Evolutionary conservation across 345 rosid genomes (phyloP).

Genomic region (Bruguiera gymnorhiza): DNA sequence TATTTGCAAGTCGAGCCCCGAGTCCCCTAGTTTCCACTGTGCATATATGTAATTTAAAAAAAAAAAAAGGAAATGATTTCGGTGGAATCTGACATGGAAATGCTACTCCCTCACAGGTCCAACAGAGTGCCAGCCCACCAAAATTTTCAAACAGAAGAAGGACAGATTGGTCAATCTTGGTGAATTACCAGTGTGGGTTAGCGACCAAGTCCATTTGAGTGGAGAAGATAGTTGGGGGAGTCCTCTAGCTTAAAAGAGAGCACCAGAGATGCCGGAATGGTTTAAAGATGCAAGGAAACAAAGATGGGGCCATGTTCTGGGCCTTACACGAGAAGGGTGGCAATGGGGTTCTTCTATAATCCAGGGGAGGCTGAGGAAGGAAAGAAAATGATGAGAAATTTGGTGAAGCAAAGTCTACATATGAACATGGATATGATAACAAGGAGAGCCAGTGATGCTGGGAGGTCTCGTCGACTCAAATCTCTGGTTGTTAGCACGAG

Average conservation of each 20-base stretch:
- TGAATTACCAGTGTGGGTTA: too few species aligned
- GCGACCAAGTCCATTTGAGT: too few species aligned
- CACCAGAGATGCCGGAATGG: constrained; percentile 75
- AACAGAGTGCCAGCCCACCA: too few species aligned
- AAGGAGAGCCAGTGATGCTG: constrained; percentile 49
- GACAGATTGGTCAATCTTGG: too few species aligned
- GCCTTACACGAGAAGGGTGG: constrained; percentile 56
- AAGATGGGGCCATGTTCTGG: constrained; percentile 90
- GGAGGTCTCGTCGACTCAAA: constrained; percentile 50
- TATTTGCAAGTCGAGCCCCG: too few species aligned
- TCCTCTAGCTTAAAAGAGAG: constrained; percentile 74
- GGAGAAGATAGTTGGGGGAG: constrained; percentile 33
- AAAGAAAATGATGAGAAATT: constrained; percentile 66
- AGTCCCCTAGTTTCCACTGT: too few species aligned
- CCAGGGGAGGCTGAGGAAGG: constrained; percentile 55
- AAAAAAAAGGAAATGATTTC: too few species aligned
- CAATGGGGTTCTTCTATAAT: constrained; percentile 60
- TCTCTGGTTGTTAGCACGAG: constrained; percentile 75
- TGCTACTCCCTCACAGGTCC: too few species aligned
- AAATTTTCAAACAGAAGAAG: too few species aligned
- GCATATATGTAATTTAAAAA: too few species aligned
- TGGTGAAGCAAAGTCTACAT: constrained; percentile 78
- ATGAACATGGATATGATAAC: constrained; percentile 92
- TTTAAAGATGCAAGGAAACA: constrained; percentile 76
- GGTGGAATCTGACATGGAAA: too few species aligned